Percentiles rank a stretch among this genome's conserved stretches.
phyloP scores from a whole-genome alignment of 805 yeast species.

The Schizosaccharomyces osmophilus region DNA sequence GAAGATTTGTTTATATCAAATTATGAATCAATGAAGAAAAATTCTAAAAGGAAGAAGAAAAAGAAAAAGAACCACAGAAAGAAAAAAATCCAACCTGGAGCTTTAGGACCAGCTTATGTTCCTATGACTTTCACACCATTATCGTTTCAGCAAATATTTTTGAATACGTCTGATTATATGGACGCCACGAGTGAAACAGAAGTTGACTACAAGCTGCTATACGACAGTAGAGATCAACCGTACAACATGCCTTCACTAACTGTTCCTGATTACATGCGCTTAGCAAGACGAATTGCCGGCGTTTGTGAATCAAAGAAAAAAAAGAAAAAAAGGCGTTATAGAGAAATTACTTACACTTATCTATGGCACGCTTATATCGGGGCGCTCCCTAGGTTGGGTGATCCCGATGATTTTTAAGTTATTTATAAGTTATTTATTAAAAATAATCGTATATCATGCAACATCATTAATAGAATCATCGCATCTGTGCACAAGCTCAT shows the following conservation, averaged over 20 bases:
- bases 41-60: constrained; percentile 7
- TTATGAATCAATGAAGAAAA: constrained; percentile 3
- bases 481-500: too few relatives aligned
- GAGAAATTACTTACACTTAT: neutral
- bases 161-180: constrained; percentile 33
- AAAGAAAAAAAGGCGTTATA: neutral
- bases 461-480: too few relatives aligned
- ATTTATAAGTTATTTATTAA: neutral
- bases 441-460: too few relatives aligned
- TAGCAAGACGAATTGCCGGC: constrained; percentile 15
- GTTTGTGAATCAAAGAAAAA: neutral
- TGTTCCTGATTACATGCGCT: constrained; percentile 36
- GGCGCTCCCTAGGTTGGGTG: neutral
- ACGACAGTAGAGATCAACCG: constrained; percentile 37
- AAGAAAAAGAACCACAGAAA: constrained; percentile 12
- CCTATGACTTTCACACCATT: constrained; percentile 53
- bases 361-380: neutral
- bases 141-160: constrained; percentile 46
- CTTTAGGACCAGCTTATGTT: constrained; percentile 53
- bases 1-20: constrained; percentile 1
- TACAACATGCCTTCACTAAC: constrained; percentile 29
- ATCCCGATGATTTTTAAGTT: neutral
- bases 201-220: constrained; percentile 22
- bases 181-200: constrained; percentile 13
- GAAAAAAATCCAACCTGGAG: constrained; percentile 9